Conservation (phyloP, 129 eudicot genomes). For the Kitagawia praeruptora region DNA sequence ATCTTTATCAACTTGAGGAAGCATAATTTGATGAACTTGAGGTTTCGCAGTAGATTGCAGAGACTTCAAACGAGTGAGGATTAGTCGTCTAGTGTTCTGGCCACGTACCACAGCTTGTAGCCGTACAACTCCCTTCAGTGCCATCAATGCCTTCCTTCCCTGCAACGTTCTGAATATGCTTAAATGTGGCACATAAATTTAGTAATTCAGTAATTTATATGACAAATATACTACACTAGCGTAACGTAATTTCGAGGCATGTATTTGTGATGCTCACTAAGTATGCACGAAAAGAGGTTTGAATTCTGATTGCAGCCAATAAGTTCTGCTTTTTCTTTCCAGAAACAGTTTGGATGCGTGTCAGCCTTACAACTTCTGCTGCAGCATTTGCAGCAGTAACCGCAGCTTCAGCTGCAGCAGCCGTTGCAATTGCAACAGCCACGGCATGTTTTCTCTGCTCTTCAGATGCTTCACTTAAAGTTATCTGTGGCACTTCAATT, state of each 20-base stretch:
- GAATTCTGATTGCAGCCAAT: slow-evolving; percentile 67
- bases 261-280: slow-evolving; percentile 40
- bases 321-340: slow-evolving; percentile 18
- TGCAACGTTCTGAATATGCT: slow-evolving; percentile 9
- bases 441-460: slow-evolving; percentile 5
- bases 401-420: slow-evolving; percentile 86
- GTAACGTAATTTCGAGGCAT: background rate
- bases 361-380: slow-evolving; percentile 66
- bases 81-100: slow-evolving; percentile 39
- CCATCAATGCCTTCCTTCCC: slow-evolving; percentile 83
- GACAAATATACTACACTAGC: background rate
- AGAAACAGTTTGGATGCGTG: slow-evolving; percentile 21
- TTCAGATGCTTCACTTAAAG: slow-evolving; percentile 1
- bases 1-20: slow-evolving; percentile 29
- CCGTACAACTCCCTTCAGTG: slow-evolving; percentile 68
- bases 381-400: slow-evolving; percentile 88
- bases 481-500: background rate
- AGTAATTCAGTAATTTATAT: background rate
- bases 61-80: slow-evolving; percentile 22
- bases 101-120: slow-evolving; percentile 82
- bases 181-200: background rate
- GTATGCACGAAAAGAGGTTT: slow-evolving; percentile 62
- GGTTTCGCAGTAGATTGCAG: slow-evolving; percentile 12
- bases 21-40: slow-evolving; percentile 24
- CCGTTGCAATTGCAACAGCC: slow-evolving; percentile 15